Base-by-base conservation (phyloP, 768 basidiomycete genomes). In the Lentinula lateritia region DNA sequence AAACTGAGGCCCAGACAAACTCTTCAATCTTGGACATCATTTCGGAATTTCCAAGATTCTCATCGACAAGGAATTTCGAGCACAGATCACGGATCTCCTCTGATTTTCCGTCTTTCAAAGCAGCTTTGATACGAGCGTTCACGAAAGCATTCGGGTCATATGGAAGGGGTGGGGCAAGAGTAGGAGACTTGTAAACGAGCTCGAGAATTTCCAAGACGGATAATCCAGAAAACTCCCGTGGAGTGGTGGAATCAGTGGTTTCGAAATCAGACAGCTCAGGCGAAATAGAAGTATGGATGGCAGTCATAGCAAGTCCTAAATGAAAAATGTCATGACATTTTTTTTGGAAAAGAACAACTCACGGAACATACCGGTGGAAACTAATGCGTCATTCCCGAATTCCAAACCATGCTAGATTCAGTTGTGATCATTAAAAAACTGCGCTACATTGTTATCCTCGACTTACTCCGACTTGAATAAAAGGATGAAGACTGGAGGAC, bases 401-500 rank as follows among this genome's bases (percentile, higher is more conserved):
- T 86, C 58, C 35, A 59, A n/a, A 3, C 41, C 58, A 38, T 59
- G 42, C 58, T 59, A 28, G 3, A 28, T 28, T 28, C 28, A 28
- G 28, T 28, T 28, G 28, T 28, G 28, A 3, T 2, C 28, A 34
- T 15, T 5, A 34, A 28, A 9, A 20, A 41, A 12, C 18, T n/a
- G 54, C 2, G 28, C 28, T 28, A 28, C 28, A 28, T 28, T 28
- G 28, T 2, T 28, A 28, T 28, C 3, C 28, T 28, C 28, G 7
- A 76, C 79, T 48, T 66, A 85, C 84, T 45, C 85, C 85, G n/a
- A 78, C 71, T 65, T 82, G 80, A 52, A 87, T 87, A 52, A 83
- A 68, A 0, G 84, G 82, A 69, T 87, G 85, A 12, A 80, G 61
- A 4, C 84, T 86, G 36, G 45, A 32, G 16, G 13, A 56, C 10